These are phyloP conservation scores for Elsinoe batatas DNA, from an alignment of 2,329 filamentous ascomycete genomes.

Conservation along the genomic window DNA sequence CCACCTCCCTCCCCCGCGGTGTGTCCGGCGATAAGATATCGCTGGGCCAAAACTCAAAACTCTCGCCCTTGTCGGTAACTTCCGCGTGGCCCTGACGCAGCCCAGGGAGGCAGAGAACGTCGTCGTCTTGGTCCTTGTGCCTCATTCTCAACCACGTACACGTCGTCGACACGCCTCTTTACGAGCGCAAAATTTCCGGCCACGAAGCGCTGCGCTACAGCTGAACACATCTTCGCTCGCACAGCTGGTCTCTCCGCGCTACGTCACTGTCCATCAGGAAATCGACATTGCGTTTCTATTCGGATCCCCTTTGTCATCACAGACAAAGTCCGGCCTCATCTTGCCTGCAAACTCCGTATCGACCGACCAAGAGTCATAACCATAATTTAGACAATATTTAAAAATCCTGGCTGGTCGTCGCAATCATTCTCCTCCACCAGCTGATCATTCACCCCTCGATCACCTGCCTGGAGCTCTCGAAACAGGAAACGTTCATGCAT, in stretches of 20 bases:
- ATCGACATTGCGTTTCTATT: not conserved
- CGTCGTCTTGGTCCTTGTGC: not conserved
- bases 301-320: not conserved
- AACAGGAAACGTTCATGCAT: conserved; percentile 20
- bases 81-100: conserved; percentile 5
- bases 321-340: not conserved
- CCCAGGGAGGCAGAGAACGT: not conserved
- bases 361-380: not conserved
- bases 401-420: conserved; percentile 2
- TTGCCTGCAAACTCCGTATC: not conserved
- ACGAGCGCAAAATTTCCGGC: not conserved
- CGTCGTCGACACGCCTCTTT: not conserved
- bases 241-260: too few relatives aligned
- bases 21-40: conserved; percentile 3
- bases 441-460: not conserved
- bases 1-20: not conserved
- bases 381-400: not conserved
- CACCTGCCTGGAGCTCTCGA: conserved; percentile 1
- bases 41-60: not conserved
- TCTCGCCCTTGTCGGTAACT: too few relatives aligned
- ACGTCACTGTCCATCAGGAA: not conserved
- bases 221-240: too few relatives aligned
- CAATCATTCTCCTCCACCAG: conserved; percentile 3
- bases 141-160: not conserved
- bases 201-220: not conserved